Evolutionary conservation across 768 basidiomycete species (phyloP).

Genomic region (Lactarius hengduanensis): DNA sequence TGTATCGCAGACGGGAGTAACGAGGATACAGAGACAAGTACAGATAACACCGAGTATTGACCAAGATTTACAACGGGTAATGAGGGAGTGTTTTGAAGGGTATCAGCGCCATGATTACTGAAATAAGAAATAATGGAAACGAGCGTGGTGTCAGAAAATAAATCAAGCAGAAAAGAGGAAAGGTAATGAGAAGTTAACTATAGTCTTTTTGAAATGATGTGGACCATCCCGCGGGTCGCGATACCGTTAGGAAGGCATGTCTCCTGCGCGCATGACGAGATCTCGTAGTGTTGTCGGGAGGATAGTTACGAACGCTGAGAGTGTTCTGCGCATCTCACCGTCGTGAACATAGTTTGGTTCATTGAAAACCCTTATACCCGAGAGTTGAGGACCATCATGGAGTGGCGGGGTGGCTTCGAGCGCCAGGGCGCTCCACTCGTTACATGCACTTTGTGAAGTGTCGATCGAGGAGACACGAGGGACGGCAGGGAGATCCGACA

Average conservation of each 20-base stretch:
- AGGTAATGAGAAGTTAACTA: not conserved
- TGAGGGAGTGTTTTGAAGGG: conserved; percentile 9
- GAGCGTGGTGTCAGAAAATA: conserved; percentile 4
- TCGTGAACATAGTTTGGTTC: not conserved
- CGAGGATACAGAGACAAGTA: conserved; percentile 21
- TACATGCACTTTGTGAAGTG: not conserved
- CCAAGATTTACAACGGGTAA: conserved; percentile 2
- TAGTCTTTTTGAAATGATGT: conserved; percentile 3
- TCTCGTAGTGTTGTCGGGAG: conserved; percentile 22
- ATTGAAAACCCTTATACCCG: not conserved
- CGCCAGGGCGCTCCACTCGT: conserved; percentile 10
- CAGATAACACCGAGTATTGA: conserved; percentile 10
- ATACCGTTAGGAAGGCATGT: conserved; percentile 14
- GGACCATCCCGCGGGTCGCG: not conserved
- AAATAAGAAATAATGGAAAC: conserved; percentile 6
- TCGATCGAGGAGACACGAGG: conserved; percentile 1
- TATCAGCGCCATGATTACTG: conserved; percentile 1
- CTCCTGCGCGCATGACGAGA: conserved; percentile 8
- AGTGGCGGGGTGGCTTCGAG: conserved; percentile 13
- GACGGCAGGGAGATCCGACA: conserved; percentile 1
- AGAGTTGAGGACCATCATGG: not conserved
- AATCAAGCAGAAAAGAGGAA: conserved; percentile 1
- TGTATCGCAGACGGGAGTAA: conserved; percentile 17
- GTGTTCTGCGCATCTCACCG: not conserved
- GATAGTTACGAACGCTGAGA: conserved; percentile 7